These are phyloP conservation scores for Fusarium chaquense DNA, from an alignment of 2,329 filamentous ascomycete genomes.

Conservation along the genomic window DNA sequence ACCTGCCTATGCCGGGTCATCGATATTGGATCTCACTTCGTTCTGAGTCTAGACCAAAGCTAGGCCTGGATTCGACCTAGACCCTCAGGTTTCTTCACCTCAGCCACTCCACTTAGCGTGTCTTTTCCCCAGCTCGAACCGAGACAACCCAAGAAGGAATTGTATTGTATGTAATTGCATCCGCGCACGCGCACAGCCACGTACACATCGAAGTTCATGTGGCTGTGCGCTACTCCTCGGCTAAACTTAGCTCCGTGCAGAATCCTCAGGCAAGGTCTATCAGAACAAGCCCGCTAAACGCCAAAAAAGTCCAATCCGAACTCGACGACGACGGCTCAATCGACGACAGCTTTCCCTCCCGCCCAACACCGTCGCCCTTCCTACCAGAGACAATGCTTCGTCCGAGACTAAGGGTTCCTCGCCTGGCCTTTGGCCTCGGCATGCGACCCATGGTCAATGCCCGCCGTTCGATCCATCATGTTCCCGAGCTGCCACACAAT, in stretches of 20 bases:
- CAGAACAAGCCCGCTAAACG: constrained; percentile 23
- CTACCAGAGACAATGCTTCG: constrained; percentile 59
- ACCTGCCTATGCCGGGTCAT: constrained; percentile 6
- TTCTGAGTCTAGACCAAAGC: constrained; percentile 18
- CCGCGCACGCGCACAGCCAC: constrained; percentile 4
- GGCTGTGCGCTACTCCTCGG: constrained; percentile 23
- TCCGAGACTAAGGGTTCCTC: constrained; percentile 66
- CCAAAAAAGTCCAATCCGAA: constrained; percentile 39
- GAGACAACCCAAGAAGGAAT: not conserved
- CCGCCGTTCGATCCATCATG: constrained; percentile 60
- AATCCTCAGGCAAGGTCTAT: constrained; percentile 35
- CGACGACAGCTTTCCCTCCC: constrained; percentile 12
- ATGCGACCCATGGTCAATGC: constrained; percentile 52
- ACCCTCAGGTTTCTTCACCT: constrained; percentile 6
- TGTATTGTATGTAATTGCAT: not conserved
- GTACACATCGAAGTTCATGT: not conserved
- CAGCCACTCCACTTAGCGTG: constrained; percentile 17
- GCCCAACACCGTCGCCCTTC: constrained; percentile 7
- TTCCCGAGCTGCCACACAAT: constrained; percentile 62
- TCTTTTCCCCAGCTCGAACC: not conserved
- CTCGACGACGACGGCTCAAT: constrained; percentile 29
- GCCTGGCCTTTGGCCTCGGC: constrained; percentile 54
- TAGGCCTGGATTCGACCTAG: constrained; percentile 20
- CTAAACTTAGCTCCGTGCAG: constrained; percentile 39
- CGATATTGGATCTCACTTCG: constrained; percentile 12